Percentiles rank a stretch among this genome's conserved stretches.
Conservation (phyloP, 768 basidiomycete genomes). For the Rhizopogon roseolus region DNA sequence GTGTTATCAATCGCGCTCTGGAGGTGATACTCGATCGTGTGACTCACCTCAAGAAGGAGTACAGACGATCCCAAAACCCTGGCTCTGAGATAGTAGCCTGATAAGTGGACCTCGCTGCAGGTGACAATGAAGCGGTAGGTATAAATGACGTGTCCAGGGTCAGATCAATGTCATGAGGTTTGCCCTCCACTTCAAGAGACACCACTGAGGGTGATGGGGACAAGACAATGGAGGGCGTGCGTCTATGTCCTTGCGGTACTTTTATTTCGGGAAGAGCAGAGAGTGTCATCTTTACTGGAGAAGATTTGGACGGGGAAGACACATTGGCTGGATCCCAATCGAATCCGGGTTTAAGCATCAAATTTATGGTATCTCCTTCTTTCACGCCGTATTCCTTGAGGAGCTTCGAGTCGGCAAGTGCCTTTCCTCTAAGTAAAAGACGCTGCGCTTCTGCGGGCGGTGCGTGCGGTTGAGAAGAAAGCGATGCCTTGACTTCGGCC, state of each 20-base stretch:
- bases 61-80: conserved; percentile 72
- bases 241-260: conserved; percentile 40
- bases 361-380: conserved; percentile 76
- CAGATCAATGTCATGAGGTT: conserved; percentile 59
- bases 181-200: conserved; percentile 36
- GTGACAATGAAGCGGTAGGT: conserved; percentile 41
- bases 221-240: conserved; percentile 75
- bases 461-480: conserved; percentile 61
- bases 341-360: conserved; percentile 79
- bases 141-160: conserved; percentile 57
- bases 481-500: conserved; percentile 68
- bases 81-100: conserved; percentile 63
- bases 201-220: conserved; percentile 66
- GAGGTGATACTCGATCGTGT: not conserved
- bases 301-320: conserved; percentile 4
- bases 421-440: conserved; percentile 91
- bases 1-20: not conserved
- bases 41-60: conserved; percentile 54
- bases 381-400: conserved; percentile 86
- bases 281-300: conserved; percentile 15
- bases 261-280: conserved; percentile 21
- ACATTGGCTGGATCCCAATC: conserved; percentile 55
- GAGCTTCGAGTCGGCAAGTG: conserved; percentile 82
- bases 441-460: conserved; percentile 81
- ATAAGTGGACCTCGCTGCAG: conserved; percentile 21